Conservation (phyloP, 169 alveolate species). For the Theileria equi region DNA sequence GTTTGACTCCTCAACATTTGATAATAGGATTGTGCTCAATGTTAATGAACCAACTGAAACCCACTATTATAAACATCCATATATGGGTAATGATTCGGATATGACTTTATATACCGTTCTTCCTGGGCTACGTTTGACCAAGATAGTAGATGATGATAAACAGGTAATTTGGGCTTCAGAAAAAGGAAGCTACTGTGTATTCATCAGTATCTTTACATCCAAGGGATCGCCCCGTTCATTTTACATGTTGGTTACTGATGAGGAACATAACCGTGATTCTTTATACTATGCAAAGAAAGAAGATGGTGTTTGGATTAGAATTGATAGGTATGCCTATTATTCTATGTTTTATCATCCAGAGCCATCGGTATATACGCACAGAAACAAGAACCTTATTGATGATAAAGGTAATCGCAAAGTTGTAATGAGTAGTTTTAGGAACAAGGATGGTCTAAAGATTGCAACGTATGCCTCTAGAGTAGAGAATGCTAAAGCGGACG, state of each 20-base stretch:
- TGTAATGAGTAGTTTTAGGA: constrained; percentile 57
- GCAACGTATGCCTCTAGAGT: constrained; percentile 60
- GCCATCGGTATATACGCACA: not conserved
- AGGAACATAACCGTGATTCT: not conserved
- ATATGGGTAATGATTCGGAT: no score
- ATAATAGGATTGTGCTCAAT: not conserved
- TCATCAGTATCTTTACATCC: not conserved
- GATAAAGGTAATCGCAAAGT: constrained; percentile 32
- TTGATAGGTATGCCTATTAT: not conserved
- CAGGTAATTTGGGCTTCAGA: not conserved
- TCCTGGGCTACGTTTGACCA: not conserved
- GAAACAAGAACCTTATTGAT: not conserved
- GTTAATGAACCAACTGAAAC: not conserved
- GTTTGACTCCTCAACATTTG: not conserved
- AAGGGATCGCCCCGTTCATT: not conserved
- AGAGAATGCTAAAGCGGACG: constrained; percentile 50
- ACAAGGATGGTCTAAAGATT: constrained; percentile 50
- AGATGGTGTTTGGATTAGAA: no score
- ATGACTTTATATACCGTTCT: no score
- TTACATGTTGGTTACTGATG: not conserved
- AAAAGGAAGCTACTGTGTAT: not conserved
- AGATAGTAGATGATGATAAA: not conserved
- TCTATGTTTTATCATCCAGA: not conserved
- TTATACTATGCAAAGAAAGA: not conserved
- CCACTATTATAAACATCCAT: not conserved